Conservation (phyloP, 1,284 basidiomycete species). For the Moniliella sp. region DNA sequence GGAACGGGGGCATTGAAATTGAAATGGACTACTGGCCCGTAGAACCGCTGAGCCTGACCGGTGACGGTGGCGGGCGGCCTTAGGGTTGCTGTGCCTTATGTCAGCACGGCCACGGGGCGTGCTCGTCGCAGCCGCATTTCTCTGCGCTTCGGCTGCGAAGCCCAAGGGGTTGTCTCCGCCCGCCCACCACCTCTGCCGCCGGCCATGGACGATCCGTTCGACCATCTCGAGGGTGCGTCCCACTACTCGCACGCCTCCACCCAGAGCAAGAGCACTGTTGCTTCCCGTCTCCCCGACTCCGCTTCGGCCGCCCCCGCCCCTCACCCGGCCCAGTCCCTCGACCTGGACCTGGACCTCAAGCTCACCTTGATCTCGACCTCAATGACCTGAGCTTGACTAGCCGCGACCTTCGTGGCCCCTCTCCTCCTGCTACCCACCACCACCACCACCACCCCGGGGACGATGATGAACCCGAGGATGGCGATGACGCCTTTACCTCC, state of each 20-base stretch:
- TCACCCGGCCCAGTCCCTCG: constrained; percentile 1
- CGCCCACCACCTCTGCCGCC: too few species aligned
- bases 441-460: too few species aligned
- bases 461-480: neutral
- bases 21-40: too few species aligned
- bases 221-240: constrained; percentile 21
- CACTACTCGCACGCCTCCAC: neutral
- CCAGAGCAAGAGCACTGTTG: neutral
- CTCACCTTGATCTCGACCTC: constrained; percentile 18
- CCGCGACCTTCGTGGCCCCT: constrained; percentile 2
- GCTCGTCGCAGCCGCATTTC: too few species aligned
- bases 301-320: too few species aligned
- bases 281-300: constrained; percentile 3
- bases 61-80: too few species aligned
- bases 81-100: too few species aligned
- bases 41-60: too few species aligned
- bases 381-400: constrained; percentile 14
- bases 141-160: too few species aligned
- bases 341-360: constrained; percentile 10
- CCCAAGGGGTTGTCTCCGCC: too few species aligned
- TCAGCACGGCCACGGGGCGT: too few species aligned
- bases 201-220: constrained; percentile 11
- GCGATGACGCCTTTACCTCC: constrained; percentile 1
- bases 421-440: constrained; percentile 5
- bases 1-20: too few species aligned